Conservation (phyloP, 345 rosid genomes). For the Eucalyptus tenuipes region DNA sequence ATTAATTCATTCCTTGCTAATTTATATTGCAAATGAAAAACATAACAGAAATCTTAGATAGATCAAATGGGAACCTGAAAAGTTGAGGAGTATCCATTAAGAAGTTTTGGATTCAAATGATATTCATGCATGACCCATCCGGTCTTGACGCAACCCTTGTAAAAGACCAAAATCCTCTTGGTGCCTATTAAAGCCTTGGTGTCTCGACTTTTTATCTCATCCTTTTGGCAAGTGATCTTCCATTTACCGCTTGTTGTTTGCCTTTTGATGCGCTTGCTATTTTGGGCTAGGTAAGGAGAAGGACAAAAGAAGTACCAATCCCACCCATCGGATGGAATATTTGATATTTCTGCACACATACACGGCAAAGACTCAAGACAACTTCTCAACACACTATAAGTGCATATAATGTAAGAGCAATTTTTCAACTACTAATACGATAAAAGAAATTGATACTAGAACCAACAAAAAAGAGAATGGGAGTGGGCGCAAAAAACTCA, state of each 20-base stretch:
- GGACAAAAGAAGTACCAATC: neutral
- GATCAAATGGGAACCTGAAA: neutral
- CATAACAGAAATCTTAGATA: neutral
- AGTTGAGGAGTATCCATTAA: neutral
- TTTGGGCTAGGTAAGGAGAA: neutral
- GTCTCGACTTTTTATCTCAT: neutral
- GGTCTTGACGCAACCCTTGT: neutral
- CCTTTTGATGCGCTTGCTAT: neutral
- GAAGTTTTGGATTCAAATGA: neutral
- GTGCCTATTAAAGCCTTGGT: neutral
- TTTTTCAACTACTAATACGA: neutral
- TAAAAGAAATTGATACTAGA: neutral
- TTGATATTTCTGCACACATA: neutral
- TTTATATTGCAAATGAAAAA: neutral
- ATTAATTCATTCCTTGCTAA: neutral
- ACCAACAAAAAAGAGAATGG: neutral
- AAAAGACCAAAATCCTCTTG: neutral
- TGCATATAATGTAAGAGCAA: neutral
- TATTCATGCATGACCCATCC: neutral
- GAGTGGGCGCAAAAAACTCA: neutral
- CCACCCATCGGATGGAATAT: neutral
- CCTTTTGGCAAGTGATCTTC: neutral
- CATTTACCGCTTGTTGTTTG: neutral
- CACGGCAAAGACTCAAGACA: neutral
- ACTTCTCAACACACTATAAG: neutral